Conservation (phyloP, 176 grass and related monocot genomes). For the Eragrostis curvula region DNA sequence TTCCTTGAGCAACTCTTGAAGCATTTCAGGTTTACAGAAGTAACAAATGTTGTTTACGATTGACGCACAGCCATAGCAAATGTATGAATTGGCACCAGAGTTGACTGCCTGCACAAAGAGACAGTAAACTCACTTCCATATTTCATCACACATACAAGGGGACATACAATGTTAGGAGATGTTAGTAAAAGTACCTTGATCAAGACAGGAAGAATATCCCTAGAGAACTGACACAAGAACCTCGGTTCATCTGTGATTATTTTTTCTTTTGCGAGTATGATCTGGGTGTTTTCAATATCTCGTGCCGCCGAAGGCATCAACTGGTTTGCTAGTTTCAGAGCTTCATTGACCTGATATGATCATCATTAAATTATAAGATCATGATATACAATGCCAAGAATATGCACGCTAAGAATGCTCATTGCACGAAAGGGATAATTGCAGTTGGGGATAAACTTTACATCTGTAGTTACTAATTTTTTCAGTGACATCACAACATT, state of each 20-base stretch:
- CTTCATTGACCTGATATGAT: slow-evolving; percentile 74
- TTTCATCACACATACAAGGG: slow-evolving; percentile 31
- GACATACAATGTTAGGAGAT: slow-evolving; percentile 18
- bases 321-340: slow-evolving; percentile 89
- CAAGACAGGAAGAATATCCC: slow-evolving; percentile 82
- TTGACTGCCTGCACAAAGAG: slow-evolving; percentile 72
- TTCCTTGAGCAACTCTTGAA: slow-evolving; percentile 75
- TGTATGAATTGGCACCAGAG: slow-evolving; percentile 80
- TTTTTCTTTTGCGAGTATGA: slow-evolving; percentile 81
- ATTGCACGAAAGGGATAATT: slow-evolving; percentile 13
- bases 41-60: slow-evolving; percentile 92
- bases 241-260: slow-evolving; percentile 79
- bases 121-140: slow-evolving; percentile 44
- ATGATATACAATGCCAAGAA: neutral
- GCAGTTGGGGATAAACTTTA: neutral
- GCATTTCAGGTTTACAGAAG: slow-evolving; percentile 86
- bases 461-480: neutral
- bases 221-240: slow-evolving; percentile 83
- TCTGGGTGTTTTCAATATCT: slow-evolving; percentile 62
- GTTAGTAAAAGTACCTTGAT: slow-evolving; percentile 80
- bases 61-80: slow-evolving; percentile 87
- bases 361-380: slow-evolving; percentile 39
- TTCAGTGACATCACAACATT: neutral
- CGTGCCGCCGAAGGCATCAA: slow-evolving; percentile 71
- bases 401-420: slow-evolving; percentile 4